A percentile compares a stretch with the other conserved stretches of the same genome.
These are phyloP conservation scores for Colletotrichum aenigma DNA, from an alignment of 2,329 filamentous ascomycete species.

Conservation along the genomic window DNA sequence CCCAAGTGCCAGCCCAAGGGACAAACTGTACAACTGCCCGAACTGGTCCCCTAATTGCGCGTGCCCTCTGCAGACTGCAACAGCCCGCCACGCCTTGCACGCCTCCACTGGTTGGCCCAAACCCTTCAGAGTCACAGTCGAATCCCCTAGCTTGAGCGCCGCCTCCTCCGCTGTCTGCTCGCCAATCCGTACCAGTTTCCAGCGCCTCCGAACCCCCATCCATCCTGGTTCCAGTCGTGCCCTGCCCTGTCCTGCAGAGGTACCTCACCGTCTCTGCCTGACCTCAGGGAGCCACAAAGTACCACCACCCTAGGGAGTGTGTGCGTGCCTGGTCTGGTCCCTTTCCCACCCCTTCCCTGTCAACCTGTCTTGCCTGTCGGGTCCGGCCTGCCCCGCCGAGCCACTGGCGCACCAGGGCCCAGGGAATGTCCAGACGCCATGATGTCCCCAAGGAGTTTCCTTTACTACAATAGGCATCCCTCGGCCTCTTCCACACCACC, in stretches of 20 bases:
- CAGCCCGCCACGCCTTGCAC: background rate
- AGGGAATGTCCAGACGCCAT: constrained; percentile 23
- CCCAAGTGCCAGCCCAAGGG: background rate
- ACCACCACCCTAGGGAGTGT: background rate
- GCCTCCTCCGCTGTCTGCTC: background rate
- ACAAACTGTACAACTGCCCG: background rate
- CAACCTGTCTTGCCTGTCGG: constrained; percentile 20
- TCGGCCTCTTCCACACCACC: constrained; percentile 9
- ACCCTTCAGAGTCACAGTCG: background rate
- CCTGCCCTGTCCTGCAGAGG: constrained; percentile 3
- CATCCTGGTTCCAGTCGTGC: background rate
- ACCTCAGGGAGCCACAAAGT: background rate
- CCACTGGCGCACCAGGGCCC: constrained; percentile 12
- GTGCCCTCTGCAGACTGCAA: background rate
- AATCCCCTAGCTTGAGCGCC: constrained; percentile 4
- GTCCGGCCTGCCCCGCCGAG: constrained; percentile 22
- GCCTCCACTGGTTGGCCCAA: background rate
- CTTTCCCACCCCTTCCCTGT: constrained; percentile 16
- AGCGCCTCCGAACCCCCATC: too few species aligned
- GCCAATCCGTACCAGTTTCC: background rate
- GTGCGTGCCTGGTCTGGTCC: constrained; percentile 18
- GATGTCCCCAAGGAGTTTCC: constrained; percentile 26
- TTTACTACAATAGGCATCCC: constrained; percentile 24
- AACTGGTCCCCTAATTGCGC: constrained; percentile 17
- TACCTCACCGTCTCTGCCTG: background rate